Evolutionary conservation across 345 rosid genomes (phyloP).

Genomic region (Psidium friedrichsthalianum): DNA sequence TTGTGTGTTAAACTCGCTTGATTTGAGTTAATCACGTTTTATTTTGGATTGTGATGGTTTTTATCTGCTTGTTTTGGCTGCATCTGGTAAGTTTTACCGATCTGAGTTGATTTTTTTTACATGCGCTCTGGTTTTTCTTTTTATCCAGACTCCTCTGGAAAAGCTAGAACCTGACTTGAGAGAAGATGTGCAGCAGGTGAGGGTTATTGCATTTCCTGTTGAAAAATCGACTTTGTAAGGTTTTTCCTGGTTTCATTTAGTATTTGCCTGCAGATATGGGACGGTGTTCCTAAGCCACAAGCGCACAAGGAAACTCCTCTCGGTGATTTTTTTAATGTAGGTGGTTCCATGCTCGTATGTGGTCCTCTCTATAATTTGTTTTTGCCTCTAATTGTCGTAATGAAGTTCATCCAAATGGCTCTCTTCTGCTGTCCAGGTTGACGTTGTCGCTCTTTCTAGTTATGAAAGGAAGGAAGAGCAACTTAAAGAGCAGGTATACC

Average conservation of each 20-base stretch:
- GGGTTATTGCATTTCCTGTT: background rate
- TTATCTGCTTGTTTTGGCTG: background rate
- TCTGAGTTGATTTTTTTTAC: background rate
- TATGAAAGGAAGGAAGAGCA: constrained; percentile 64
- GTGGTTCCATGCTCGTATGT: background rate
- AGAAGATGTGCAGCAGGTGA: constrained; percentile 84
- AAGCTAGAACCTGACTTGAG: constrained; percentile 70
- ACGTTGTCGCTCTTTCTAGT: constrained; percentile 72
- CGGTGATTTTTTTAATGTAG: constrained; percentile 78
- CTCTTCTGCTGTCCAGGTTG: constrained; percentile 38
- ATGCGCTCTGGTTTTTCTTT: constrained; percentile 7
- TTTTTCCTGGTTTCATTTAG: background rate
- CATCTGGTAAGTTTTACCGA: background rate
- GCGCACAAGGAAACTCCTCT: constrained; percentile 57
- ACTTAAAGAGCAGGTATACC: constrained; percentile 61
- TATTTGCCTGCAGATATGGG: constrained; percentile 61
- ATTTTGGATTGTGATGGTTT: background rate
- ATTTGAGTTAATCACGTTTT: background rate
- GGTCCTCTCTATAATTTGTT: background rate
- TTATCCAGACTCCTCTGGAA: constrained; percentile 66
- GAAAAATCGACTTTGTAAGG: background rate
- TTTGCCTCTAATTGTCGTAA: background rate
- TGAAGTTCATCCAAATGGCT: background rate
- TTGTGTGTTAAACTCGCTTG: too few relatives aligned
- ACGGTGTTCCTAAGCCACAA: constrained; percentile 62